phyloP scores from a whole-genome alignment of 768 basidiomycete genomes.

The Rhodotorula taiwanensis region DNA sequence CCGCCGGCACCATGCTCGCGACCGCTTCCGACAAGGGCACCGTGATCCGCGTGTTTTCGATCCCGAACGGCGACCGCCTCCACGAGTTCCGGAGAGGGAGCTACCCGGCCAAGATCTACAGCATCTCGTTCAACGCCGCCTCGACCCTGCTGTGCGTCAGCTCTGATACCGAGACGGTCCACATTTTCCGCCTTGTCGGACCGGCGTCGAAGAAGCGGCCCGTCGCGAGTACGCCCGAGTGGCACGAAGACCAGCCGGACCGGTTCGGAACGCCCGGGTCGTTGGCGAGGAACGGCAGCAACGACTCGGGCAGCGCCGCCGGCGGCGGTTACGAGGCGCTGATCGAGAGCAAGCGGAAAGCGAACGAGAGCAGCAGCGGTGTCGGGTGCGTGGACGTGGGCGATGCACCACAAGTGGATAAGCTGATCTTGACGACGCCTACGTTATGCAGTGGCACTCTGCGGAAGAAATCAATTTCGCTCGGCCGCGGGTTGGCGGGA shows the following conservation, averaged over 20 bases:
- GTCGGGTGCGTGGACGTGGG: slow-evolving; percentile 12
- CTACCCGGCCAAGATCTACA: slow-evolving; percentile 75
- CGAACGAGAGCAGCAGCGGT: slow-evolving; percentile 41
- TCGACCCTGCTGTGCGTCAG: slow-evolving; percentile 80
- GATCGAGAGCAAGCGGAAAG: slow-evolving; percentile 65
- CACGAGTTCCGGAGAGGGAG: slow-evolving; percentile 93
- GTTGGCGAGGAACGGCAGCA: slow-evolving; percentile 44
- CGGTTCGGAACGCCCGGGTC: slow-evolving; percentile 8
- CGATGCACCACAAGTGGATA: background rate
- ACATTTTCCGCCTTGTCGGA: slow-evolving; percentile 72
- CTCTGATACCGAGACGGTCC: slow-evolving; percentile 88
- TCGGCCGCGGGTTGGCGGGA: slow-evolving; percentile 68
- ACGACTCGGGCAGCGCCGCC: slow-evolving; percentile 38
- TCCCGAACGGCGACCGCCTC: slow-evolving; percentile 84
- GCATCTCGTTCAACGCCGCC: slow-evolving; percentile 74
- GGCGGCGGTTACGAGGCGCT: slow-evolving; percentile 71
- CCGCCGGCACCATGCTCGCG: slow-evolving; percentile 79
- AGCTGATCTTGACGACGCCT: background rate
- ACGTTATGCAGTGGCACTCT: slow-evolving; percentile 45
- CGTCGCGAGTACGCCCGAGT: slow-evolving; percentile 41
- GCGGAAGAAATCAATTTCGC: slow-evolving; percentile 62
- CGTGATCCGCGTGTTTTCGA: slow-evolving; percentile 86
- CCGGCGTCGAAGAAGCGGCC: background rate
- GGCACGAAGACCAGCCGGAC: slow-evolving; percentile 35
- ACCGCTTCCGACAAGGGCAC: slow-evolving; percentile 93